Base-by-base conservation (phyloP, 2,329 filamentous ascomycete species). In the Metarhizium brunneum region DNA sequence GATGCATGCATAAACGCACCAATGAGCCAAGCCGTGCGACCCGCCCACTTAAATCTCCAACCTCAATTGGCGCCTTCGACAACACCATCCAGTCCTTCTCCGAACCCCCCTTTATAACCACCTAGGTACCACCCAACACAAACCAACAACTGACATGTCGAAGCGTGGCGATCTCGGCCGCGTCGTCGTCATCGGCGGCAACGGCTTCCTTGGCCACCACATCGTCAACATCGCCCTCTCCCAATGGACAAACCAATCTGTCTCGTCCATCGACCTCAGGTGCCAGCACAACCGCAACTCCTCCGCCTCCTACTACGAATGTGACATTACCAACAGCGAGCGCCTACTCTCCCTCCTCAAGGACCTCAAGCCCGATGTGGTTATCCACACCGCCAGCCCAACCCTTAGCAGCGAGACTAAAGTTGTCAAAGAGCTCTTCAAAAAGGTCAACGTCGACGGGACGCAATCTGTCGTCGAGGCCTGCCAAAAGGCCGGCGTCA, bases 301-400 rank as follows among this genome's bases (percentile, higher is more conserved):
- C 40, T 75, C 73, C 55, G 74, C 77, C 50, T 71, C 76, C 53
- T 94, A 94, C 74, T 80, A 83, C 69, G 84, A 90, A 63, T 87
- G 84, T 68, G 88, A 92, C 71, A 90, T 94, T 68, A 91, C 88
- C 54, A 83, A 88, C 59, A 66, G 74, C 18, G 75, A 77, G 54
- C 78, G 77, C 58, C 77, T 94, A 60, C 69, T 80, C 45, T 74
- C 78, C 42, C 73, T 90, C 48, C 84, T 97, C 64, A 70, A 78
- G 36, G 76, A 83, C 60, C 77, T 85, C 54, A 81, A 80, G 64
- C 92, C 92, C 20, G 85, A 91, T 66, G 82, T 95, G 14, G 90
- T 99, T 53, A 86, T 97, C 65, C 92, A 99, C 72, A 95, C 92
- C 2, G 94, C 92, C 20, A 89, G 86, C 38, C 88, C 89, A 43